Percentiles rank a stretch among this genome's conserved stretches.
Conservation (phyloP, 1,139 yeast species). For the Pichia terricola region DNA sequence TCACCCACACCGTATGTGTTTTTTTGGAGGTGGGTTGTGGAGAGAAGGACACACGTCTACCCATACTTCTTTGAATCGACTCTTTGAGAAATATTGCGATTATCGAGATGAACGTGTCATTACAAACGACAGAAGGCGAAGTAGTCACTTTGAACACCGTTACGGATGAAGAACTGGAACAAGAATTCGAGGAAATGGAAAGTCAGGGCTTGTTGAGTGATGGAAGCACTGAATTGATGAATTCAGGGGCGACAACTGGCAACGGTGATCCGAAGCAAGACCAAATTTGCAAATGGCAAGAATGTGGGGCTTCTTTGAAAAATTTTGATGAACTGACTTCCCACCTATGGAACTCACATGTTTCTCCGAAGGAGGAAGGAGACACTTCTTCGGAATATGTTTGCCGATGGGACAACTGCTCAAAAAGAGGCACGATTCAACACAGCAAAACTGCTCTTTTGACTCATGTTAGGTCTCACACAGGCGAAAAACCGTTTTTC, state of each 20-base stretch:
- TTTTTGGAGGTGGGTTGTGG: no score
- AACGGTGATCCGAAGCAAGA: slow-evolving; percentile 1
- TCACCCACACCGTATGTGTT: no score
- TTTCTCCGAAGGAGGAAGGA: background rate
- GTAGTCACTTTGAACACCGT: slow-evolving; percentile 2
- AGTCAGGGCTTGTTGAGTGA: background rate
- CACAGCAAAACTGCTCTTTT: slow-evolving; percentile 52
- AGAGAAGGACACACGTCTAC: no score
- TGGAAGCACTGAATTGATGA: background rate
- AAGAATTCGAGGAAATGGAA: slow-evolving; percentile 10
- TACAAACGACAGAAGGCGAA: slow-evolving; percentile 1
- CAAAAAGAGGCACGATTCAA: slow-evolving; percentile 43
- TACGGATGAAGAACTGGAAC: slow-evolving; percentile 9
- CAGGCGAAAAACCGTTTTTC: slow-evolving; percentile 58
- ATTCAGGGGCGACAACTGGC: background rate
- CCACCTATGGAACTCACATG: slow-evolving; percentile 22
- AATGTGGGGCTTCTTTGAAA: slow-evolving; percentile 24
- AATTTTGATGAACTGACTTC: slow-evolving; percentile 28
- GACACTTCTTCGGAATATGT: slow-evolving; percentile 30
- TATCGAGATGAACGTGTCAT: slow-evolving; percentile 3
- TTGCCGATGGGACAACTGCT: slow-evolving; percentile 59
- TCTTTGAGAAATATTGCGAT: no score
- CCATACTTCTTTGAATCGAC: background rate
- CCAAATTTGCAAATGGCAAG: slow-evolving; percentile 29
- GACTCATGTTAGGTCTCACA: slow-evolving; percentile 56